Conservation (phyloP, 352 stramenopile species). For the Pythium aristosporum region DNA sequence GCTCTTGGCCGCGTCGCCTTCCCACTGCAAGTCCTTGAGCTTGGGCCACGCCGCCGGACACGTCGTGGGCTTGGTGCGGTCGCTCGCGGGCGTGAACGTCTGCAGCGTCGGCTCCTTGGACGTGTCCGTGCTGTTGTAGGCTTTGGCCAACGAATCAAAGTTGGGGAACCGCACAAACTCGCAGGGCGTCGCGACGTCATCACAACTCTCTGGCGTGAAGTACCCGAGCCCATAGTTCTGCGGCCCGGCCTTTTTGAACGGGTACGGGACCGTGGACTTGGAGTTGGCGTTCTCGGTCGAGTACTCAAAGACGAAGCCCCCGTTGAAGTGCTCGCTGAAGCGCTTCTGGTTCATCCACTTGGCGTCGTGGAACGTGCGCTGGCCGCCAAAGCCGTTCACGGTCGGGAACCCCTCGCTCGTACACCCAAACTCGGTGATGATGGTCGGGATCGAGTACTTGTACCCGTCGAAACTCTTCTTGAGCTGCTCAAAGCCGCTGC, state of each 20-base stretch:
- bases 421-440: slow-evolving; percentile 73
- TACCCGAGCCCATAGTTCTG: slow-evolving; percentile 84
- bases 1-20: slow-evolving; percentile 15
- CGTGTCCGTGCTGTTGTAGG: slow-evolving; percentile 30
- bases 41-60: slow-evolving; percentile 27
- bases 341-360: slow-evolving; percentile 49
- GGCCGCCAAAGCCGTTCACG: slow-evolving; percentile 60
- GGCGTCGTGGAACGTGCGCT: slow-evolving; percentile 76
- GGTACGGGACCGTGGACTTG: slow-evolving; percentile 49
- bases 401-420: slow-evolving; percentile 41
- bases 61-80: slow-evolving; percentile 18
- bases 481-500: slow-evolving; percentile 59
- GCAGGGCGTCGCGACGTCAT: slow-evolving; percentile 47
- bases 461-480: slow-evolving; percentile 56
- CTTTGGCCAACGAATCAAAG: slow-evolving; percentile 52
- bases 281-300: slow-evolving; percentile 78
- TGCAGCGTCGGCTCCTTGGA: slow-evolving; percentile 35
- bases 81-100: slow-evolving; percentile 21
- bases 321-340: slow-evolving; percentile 61
- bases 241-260: slow-evolving; percentile 58
- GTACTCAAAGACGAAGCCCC: slow-evolving; percentile 79
- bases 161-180: slow-evolving; percentile 61
- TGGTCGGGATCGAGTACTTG: slow-evolving; percentile 52
- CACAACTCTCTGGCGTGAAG: slow-evolving; percentile 62
- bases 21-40: slow-evolving; percentile 33